A percentile compares a stretch with the other conserved stretches of the same genome.
phyloP scores from a whole-genome alignment of 225 moss, liverwort and hornwort genomes.

The Pseudoscleropodium purum region DNA sequence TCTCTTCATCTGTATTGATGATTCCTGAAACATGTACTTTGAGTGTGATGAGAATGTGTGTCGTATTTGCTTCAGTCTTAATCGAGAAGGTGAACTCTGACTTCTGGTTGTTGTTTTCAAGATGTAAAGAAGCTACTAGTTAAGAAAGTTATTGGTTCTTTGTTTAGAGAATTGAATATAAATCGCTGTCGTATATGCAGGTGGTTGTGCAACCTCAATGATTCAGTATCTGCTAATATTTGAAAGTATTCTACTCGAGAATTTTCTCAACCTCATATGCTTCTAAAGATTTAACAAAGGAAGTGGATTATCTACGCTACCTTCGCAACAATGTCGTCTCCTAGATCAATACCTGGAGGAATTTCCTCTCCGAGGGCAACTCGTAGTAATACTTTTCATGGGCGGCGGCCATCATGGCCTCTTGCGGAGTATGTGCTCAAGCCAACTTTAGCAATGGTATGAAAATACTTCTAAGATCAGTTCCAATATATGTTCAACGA shows the following conservation, averaged over 20 bases:
- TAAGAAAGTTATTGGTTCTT: background rate
- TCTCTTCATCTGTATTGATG: background rate
- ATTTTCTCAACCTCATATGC: background rate
- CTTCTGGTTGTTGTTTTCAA: background rate
- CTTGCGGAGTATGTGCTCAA: conserved; percentile 85
- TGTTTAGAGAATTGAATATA: background rate
- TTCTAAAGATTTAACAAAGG: background rate
- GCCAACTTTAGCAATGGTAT: conserved; percentile 86
- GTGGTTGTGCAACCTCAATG: background rate
- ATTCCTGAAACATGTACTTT: background rate
- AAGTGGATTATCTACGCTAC: background rate
- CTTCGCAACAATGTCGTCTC: conserved; percentile 19
- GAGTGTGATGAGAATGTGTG: background rate
- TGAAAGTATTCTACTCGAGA: background rate
- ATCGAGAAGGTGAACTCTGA: background rate
- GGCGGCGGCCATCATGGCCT: conserved; percentile 91
- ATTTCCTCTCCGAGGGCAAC: conserved; percentile 31
- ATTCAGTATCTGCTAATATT: background rate
- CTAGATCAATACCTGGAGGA: conserved; percentile 21
- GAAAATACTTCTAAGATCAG: background rate
- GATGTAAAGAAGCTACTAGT: background rate
- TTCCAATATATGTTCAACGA: background rate
- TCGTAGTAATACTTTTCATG: conserved; percentile 56
- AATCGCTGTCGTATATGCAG: background rate
- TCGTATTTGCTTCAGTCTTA: background rate